A percentile compares a stretch with the other conserved stretches of the same genome.
Conservation (phyloP, 208 protist genomes). For the Crithidia acanthocephali region DNA sequence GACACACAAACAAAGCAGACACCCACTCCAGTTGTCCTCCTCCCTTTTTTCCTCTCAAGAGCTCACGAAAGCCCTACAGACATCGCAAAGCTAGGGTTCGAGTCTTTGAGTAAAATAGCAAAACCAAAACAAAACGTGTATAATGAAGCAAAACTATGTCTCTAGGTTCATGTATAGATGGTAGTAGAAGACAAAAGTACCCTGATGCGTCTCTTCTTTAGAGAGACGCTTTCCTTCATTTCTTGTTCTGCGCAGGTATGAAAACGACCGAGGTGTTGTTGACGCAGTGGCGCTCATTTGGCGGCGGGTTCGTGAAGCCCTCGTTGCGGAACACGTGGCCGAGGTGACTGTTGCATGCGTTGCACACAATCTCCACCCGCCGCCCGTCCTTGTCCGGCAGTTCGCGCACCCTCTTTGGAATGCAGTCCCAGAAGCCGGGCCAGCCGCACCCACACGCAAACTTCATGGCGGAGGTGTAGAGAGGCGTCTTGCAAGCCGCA, state of each 20-base stretch:
- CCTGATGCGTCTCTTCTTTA: no score
- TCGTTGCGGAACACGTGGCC: conserved; percentile 94
- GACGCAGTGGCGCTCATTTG: conserved; percentile 94
- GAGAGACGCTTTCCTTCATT: neutral
- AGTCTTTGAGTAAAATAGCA: no score
- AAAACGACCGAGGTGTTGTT: conserved; percentile 82
- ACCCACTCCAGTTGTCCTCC: neutral
- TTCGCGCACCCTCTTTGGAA: conserved; percentile 76
- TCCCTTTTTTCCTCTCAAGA: neutral
- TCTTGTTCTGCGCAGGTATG: conserved; percentile 28
- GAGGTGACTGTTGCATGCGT: conserved; percentile 92
- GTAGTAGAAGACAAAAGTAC: no score
- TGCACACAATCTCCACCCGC: conserved; percentile 92
- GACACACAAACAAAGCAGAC: no score
- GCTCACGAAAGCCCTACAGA: no score
- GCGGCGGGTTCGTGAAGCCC: conserved; percentile 82
- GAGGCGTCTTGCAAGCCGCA: conserved; percentile 74
- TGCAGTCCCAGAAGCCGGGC: conserved; percentile 89
- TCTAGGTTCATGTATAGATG: no score
- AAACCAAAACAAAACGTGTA: no score
- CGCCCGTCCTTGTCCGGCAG: conserved; percentile 74
- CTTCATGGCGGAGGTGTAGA: conserved; percentile 90
- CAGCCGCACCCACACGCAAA: conserved; percentile 90
- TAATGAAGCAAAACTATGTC: no score
- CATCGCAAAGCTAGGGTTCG: no score